These are phyloP conservation scores for Chrysosporium queenslandicum DNA, from an alignment of 2,329 filamentous ascomycete species.

Conservation along the genomic window DNA sequence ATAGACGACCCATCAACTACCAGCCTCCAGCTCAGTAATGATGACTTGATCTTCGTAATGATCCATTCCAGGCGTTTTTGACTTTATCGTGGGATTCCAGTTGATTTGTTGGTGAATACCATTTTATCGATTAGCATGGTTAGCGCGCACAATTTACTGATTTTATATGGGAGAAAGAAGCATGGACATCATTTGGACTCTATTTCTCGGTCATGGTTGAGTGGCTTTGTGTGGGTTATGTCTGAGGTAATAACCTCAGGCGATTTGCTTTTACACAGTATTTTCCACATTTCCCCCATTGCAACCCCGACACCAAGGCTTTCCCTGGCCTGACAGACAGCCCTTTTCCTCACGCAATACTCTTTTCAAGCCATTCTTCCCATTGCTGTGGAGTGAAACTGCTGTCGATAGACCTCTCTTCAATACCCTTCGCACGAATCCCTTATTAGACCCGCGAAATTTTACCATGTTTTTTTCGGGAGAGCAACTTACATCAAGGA, in stretches of 20 bases:
- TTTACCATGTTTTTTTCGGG: neutral
- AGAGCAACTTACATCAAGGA: slow-evolving; percentile 56
- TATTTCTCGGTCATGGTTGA: slow-evolving; percentile 6
- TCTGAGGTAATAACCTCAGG: neutral
- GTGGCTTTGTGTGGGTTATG: neutral
- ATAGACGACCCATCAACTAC: slow-evolving; percentile 73
- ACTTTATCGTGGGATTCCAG: slow-evolving; percentile 2
- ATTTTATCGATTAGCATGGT: slow-evolving; percentile 7
- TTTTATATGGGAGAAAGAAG: slow-evolving; percentile 9
- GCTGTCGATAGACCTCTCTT: slow-evolving; percentile 68
- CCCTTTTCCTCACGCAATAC: slow-evolving; percentile 39
- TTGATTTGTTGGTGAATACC: slow-evolving; percentile 7
- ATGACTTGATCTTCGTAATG: neutral
- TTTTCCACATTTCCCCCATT: slow-evolving; percentile 10
- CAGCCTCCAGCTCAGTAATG: slow-evolving; percentile 49
- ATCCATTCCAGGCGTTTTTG: slow-evolving; percentile 14
- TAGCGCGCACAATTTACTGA: slow-evolving; percentile 9
- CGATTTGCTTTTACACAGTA: neutral
- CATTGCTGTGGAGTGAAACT: slow-evolving; percentile 72
- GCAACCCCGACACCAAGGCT: neutral
- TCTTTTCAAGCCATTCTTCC: slow-evolving; percentile 69
- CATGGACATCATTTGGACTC: slow-evolving; percentile 8
- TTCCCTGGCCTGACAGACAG: neutral
- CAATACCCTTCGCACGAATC: slow-evolving; percentile 45
- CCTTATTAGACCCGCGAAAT: slow-evolving; percentile 19